Base-by-base conservation (phyloP, 257 asterid genomes). In the Coffea eugenioides region DNA sequence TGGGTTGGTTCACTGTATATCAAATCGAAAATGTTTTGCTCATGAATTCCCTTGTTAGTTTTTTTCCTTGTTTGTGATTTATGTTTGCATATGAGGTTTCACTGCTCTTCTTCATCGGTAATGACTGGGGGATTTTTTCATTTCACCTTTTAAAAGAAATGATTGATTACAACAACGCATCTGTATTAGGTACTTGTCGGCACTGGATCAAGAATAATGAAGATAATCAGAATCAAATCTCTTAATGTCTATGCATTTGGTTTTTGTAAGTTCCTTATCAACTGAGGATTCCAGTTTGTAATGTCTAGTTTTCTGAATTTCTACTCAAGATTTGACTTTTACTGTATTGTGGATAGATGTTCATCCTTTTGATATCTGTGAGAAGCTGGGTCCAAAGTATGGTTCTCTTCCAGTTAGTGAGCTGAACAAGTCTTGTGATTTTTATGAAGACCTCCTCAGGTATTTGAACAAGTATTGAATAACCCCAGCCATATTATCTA, bases 151-250 rank as follows among this genome's bases (percentile, higher is more conserved):
- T 70, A 5, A 27, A 11, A 6, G 5, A 8, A 45, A 48, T 16
- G 36, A n/a, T n/a, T 59, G 11, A 31, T 43, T 27, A 48, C 56
- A 77, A 31, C 43, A 76, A 61, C 75, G 43, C 68, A 54, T 71
- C 74, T 77, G 64, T 79, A 71, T 86, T 88, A 96, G 99, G 90
- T 96, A 79, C 98, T 96, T 85, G 99, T 96, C 75, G 99, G 97
- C 83, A 92, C 99, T 80, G 99, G 99, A 77, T 92, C 99, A 48
- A 92, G 97, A 87, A 90, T 82, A 65, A 90, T 94, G 97, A 96
- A 90, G 77, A 85, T 96, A 73, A 84, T 96, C 84, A 89, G 93
- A 89, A 90, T 96, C 78, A 96, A 96, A 83, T 88, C 99, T 80
- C 89, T 96, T 73, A 91, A 91, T 85, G 85, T 96, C 80, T 96